phyloP scores from a whole-genome alignment of 495 filamentous ascomycete species.

The Evernia prunastri region DNA sequence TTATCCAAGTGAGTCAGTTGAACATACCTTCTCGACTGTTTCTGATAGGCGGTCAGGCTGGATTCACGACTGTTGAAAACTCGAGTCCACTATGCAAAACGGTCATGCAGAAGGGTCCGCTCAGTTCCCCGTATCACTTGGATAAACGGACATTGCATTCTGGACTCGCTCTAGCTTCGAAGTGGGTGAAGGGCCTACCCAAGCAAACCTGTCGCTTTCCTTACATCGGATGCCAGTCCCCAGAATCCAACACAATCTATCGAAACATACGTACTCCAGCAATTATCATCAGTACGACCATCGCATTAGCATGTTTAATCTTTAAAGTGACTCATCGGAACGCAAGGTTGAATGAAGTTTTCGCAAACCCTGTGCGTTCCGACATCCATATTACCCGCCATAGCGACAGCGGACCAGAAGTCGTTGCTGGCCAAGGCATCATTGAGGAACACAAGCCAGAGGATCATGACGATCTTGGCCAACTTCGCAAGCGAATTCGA shows the following conservation, averaged over 20 bases:
- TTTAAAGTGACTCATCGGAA: not conserved
- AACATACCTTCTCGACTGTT: not conserved
- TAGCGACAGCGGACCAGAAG: not conserved
- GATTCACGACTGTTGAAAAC: not conserved
- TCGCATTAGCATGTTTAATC: not conserved
- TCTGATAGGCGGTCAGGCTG: not conserved
- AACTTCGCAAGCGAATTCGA: not conserved
- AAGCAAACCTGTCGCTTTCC: not conserved
- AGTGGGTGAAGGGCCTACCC: not conserved
- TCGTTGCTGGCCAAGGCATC: not conserved
- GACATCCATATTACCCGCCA: not conserved
- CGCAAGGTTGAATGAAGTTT: not conserved
- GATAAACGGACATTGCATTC: not conserved
- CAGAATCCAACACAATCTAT: not conserved
- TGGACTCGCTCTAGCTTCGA: not conserved
- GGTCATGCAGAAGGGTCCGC: not conserved
- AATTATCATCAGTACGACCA: not conserved
- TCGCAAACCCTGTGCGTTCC: not conserved
- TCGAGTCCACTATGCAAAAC: not conserved
- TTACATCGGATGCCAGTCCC: not conserved
- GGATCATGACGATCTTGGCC: not conserved
- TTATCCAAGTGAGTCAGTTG: not conserved
- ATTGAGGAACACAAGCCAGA: not conserved
- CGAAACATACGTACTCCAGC: not conserved
- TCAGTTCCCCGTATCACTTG: slow-evolving; percentile 5